Conservation (phyloP, 495 filamentous ascomycete genomes). For the Platismatia glauca region DNA sequence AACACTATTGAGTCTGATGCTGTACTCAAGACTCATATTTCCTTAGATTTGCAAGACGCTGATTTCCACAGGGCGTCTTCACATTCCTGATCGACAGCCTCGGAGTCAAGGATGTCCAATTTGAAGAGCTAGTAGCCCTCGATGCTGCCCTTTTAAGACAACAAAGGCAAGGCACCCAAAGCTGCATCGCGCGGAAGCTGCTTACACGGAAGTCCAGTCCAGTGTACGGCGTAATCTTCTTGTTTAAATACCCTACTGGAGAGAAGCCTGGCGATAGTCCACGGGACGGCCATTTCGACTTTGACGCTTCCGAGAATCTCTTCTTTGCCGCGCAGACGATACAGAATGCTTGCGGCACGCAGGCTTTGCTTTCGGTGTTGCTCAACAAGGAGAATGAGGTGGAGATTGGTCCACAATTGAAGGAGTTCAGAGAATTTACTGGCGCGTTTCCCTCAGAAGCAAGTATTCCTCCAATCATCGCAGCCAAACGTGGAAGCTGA, state of each 20-base stretch:
- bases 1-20: conserved; percentile 85
- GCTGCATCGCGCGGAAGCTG: not conserved
- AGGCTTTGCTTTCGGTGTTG: conserved; percentile 86
- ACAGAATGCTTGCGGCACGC: conserved; percentile 97
- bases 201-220: conserved; percentile 38
- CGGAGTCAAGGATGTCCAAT: conserved; percentile 87
- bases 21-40: conserved; percentile 10
- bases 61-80: conserved; percentile 71
- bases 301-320: conserved; percentile 57
- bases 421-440: conserved; percentile 86
- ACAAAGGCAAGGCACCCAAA: conserved; percentile 39
- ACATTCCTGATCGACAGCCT: conserved; percentile 88
- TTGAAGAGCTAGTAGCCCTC: conserved; percentile 89
- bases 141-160: conserved; percentile 72
- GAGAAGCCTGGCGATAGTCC: conserved; percentile 52
- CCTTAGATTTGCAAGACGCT: conserved; percentile 6
- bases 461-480: conserved; percentile 9
- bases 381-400: conserved; percentile 66
- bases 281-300: conserved; percentile 70
- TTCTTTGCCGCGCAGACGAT: conserved; percentile 98
- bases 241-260: conserved; percentile 93
- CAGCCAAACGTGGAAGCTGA: conserved; percentile 10
- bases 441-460: conserved; percentile 74
- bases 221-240: conserved; percentile 96
- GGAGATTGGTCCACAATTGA: conserved; percentile 53